Conservation (phyloP, 805 yeast species). For the Yarrowia phangngaensis region DNA sequence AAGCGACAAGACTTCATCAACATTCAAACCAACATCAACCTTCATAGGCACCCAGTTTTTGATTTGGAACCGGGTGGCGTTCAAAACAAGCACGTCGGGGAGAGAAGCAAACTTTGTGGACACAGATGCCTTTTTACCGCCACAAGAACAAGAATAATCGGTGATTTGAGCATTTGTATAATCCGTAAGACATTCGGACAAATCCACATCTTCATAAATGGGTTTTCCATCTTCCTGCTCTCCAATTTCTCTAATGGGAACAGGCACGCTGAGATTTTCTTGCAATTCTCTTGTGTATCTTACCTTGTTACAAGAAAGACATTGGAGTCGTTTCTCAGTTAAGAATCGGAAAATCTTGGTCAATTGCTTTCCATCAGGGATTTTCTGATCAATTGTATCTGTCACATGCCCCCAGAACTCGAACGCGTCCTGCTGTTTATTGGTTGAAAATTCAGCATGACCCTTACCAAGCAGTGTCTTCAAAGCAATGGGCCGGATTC, state of each 20-base stretch:
- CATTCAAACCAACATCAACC: slow-evolving; percentile 62
- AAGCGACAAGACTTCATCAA: slow-evolving; percentile 48
- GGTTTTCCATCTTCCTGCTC: slow-evolving; percentile 47
- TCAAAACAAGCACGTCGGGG: slow-evolving; percentile 68
- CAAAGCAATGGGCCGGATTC: slow-evolving; percentile 72
- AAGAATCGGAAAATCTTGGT: slow-evolving; percentile 61
- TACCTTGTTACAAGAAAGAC: slow-evolving; percentile 58
- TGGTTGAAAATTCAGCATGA: slow-evolving; percentile 78
- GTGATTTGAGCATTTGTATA: slow-evolving; percentile 51
- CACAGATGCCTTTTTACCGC: slow-evolving; percentile 41
- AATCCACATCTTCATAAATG: slow-evolving; percentile 47
- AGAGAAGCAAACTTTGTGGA: slow-evolving; percentile 52
- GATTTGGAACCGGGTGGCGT: slow-evolving; percentile 74
- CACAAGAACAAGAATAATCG: slow-evolving; percentile 65
- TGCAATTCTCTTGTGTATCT: slow-evolving; percentile 52
- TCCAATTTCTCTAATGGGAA: slow-evolving; percentile 40
- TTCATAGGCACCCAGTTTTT: slow-evolving; percentile 90
- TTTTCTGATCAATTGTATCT: slow-evolving; percentile 49
- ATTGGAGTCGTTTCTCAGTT: slow-evolving; percentile 58
- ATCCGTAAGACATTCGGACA: slow-evolving; percentile 49
- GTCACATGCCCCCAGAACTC: slow-evolving; percentile 74
- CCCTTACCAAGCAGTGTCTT: slow-evolving; percentile 71
- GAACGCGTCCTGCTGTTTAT: slow-evolving; percentile 91
- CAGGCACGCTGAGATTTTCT: slow-evolving; percentile 62
- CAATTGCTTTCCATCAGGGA: slow-evolving; percentile 40